Percentiles rank a stretch among this genome's conserved stretches.
Conservation (phyloP, 805 yeast genomes). For the Candida ficus region DNA sequence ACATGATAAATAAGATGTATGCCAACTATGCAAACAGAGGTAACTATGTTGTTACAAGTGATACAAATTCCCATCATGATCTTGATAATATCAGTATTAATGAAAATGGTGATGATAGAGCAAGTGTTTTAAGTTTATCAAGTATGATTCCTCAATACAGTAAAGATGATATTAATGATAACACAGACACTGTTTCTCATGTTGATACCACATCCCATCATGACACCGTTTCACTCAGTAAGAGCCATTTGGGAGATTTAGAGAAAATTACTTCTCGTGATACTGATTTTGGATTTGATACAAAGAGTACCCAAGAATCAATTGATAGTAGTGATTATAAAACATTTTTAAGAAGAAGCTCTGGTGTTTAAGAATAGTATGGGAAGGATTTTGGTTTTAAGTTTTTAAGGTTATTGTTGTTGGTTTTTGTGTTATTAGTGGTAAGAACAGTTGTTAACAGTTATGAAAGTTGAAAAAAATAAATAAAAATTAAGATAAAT, state of each 20-base stretch:
- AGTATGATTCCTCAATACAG: conserved; percentile 27
- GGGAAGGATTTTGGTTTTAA: no score
- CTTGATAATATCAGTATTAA: conserved; percentile 1
- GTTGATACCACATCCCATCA: background rate
- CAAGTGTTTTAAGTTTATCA: conserved; percentile 21
- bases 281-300: conserved; percentile 14
- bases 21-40: conserved; percentile 16
- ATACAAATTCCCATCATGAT: background rate
- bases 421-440: no score
- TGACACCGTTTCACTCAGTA: background rate
- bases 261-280: background rate
- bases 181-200: background rate
- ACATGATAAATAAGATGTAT: conserved; percentile 32
- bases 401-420: no score
- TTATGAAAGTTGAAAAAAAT: no score
- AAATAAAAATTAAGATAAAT: no score
- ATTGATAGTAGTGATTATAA: conserved; percentile 19
- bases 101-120: conserved; percentile 14
- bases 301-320: conserved; percentile 11
- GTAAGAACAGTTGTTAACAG: no score
- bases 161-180: conserved; percentile 6
- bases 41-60: background rate
- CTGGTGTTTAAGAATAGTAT: no score
- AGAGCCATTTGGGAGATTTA: conserved; percentile 5
- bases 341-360: conserved; percentile 15